A percentile compares a stretch with the other conserved stretches of the same genome.
phyloP scores from a whole-genome alignment of 129 eudicot genomes.

The Chrysanthemum lavandulifolium region DNA sequence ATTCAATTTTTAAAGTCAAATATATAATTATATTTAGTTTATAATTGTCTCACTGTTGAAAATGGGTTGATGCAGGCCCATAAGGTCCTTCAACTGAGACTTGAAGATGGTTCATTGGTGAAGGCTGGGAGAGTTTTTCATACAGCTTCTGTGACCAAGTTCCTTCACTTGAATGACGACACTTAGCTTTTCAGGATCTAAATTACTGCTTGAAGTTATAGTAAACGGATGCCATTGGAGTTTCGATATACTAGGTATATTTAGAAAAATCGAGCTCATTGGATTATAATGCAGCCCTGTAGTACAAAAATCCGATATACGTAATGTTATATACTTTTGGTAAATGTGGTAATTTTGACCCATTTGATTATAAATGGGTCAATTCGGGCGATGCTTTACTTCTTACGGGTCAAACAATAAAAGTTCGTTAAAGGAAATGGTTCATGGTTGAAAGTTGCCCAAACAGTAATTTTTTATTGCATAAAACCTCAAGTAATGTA shows the following conservation, averaged over 20 bases:
- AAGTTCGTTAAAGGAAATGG: neutral
- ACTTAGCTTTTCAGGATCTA: slow-evolving; percentile 63
- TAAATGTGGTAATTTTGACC: neutral
- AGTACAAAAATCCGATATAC: neutral
- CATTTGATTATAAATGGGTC: neutral
- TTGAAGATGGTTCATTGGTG: slow-evolving; percentile 36
- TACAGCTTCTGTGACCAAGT: slow-evolving; percentile 55
- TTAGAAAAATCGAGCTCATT: slow-evolving; percentile 55
- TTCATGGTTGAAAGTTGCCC: neutral
- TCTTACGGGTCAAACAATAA: neutral
- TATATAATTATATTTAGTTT: neutral
- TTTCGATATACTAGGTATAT: slow-evolving; percentile 57
- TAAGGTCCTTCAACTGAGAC: slow-evolving; percentile 76
- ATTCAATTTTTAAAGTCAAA: neutral
- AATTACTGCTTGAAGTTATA: slow-evolving; percentile 46
- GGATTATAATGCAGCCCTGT: slow-evolving; percentile 54
- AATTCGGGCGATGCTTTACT: neutral
- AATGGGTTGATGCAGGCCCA: slow-evolving; percentile 51
- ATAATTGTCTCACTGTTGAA: slow-evolving; percentile 38
- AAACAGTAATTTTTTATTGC: neutral
- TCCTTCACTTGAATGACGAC: slow-evolving; percentile 62
- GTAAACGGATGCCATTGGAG: slow-evolving; percentile 87
- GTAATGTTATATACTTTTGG: neutral
- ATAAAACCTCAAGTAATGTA: neutral
- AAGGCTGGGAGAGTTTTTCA: slow-evolving; percentile 40